A percentile compares a stretch with the other conserved stretches of the same genome.
phyloP scores from a whole-genome alignment of 192 early-diverging fungal genomes.

The Phycomyces nitens region DNA sequence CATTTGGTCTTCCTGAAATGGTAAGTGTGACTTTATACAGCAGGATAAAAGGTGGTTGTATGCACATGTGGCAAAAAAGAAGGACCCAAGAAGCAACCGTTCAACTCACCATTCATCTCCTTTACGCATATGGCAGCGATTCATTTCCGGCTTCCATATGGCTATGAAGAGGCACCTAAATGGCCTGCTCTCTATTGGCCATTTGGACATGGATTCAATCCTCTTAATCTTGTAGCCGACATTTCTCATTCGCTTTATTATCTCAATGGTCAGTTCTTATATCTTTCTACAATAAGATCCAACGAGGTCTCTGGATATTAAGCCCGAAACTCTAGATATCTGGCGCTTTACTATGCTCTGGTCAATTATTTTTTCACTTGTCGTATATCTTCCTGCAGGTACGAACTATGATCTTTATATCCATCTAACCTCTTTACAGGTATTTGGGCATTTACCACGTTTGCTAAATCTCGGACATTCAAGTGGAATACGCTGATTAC shows the following conservation, averaged over 20 bases:
- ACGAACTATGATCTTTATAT: conserved; percentile 38
- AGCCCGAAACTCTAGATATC: conserved; percentile 44
- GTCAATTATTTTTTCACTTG: conserved; percentile 56
- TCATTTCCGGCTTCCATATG: conserved; percentile 37
- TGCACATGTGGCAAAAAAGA: too few species aligned
- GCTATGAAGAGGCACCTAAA: conserved; percentile 29
- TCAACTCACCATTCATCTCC: too few species aligned
- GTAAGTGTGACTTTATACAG: too few species aligned
- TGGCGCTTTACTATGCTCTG: conserved; percentile 57
- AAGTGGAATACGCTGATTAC: conserved; percentile 24
- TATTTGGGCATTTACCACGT: conserved; percentile 41
- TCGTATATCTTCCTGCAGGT: conserved; percentile 60
- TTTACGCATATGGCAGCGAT: too few species aligned
- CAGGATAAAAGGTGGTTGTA: too few species aligned
- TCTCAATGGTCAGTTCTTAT: conserved; percentile 32
- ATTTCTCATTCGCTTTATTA: conserved; percentile 43
- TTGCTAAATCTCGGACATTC: conserved; percentile 33
- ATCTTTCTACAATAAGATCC: neutral
- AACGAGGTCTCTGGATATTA: neutral
- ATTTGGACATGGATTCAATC: conserved; percentile 34
- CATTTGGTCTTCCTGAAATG: too few species aligned
- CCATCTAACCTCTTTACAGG: conserved; percentile 32
- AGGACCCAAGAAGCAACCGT: too few species aligned
- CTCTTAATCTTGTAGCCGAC: conserved; percentile 33
- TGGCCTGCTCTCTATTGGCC: conserved; percentile 60